phyloP scores from a whole-genome alignment of 805 yeast genomes.

The Metschnikowia chrysomelidarum region DNA sequence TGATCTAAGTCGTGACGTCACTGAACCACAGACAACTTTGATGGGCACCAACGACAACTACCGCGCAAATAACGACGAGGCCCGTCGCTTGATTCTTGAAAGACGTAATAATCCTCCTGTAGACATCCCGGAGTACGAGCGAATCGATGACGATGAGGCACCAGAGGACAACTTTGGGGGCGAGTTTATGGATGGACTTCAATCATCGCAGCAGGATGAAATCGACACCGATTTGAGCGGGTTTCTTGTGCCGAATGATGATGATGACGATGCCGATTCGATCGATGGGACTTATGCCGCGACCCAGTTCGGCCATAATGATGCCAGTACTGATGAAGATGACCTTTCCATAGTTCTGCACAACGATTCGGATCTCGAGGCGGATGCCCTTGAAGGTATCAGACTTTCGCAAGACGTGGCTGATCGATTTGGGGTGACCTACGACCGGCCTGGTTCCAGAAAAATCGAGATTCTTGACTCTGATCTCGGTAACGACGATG shows the following conservation, averaged over 20 bases:
- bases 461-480: slow-evolving; percentile 22
- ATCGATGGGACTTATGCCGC: slow-evolving; percentile 16
- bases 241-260: slow-evolving; percentile 18
- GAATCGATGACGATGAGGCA: slow-evolving; percentile 12
- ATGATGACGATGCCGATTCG: slow-evolving; percentile 12
- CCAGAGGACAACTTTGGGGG: slow-evolving; percentile 20
- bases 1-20: neutral
- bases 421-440: slow-evolving; percentile 26
- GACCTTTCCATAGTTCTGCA: slow-evolving; percentile 9
- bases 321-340: slow-evolving; percentile 12
- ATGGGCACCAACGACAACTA: slow-evolving; percentile 2
- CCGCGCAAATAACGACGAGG: slow-evolving; percentile 19
- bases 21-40: neutral
- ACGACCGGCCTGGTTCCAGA: slow-evolving; percentile 11
- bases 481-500: slow-evolving; percentile 28
- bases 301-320: slow-evolving; percentile 10
- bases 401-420: slow-evolving; percentile 36
- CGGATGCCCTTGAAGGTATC: slow-evolving; percentile 26
- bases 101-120: slow-evolving; percentile 4
- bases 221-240: slow-evolving; percentile 20
- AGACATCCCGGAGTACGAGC: neutral
- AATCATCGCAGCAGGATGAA: slow-evolving; percentile 17
- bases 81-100: slow-evolving; percentile 18
- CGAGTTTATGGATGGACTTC: slow-evolving; percentile 18
- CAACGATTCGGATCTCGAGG: slow-evolving; percentile 2